phyloP scores from a whole-genome alignment of 2,329 filamentous ascomycete species.

The Beauveria sp. region DNA sequence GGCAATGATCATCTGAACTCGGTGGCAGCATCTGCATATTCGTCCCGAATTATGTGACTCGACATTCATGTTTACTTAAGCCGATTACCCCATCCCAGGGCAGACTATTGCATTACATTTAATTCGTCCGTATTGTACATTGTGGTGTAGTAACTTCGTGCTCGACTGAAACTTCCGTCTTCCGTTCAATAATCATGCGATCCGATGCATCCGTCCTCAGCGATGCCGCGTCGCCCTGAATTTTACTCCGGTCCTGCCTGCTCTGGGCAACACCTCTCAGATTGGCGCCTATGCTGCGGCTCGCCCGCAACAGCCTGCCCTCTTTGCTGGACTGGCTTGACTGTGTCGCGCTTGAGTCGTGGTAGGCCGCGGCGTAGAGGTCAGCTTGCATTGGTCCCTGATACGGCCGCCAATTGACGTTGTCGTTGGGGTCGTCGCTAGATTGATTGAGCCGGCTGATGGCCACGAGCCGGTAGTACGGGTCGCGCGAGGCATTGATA shows the following conservation, averaged over 20 bases:
- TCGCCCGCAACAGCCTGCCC: background rate
- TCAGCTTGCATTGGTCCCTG: background rate
- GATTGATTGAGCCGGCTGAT: background rate
- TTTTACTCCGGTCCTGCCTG: background rate
- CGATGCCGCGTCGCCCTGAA: background rate
- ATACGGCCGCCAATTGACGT: constrained; percentile 6
- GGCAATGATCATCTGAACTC: too few relatives aligned
- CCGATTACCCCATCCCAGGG: too few relatives aligned
- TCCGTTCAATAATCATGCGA: constrained; percentile 6
- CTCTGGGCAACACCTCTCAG: background rate
- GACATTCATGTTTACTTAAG: too few relatives aligned
- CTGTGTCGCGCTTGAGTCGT: background rate
- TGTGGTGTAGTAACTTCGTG: background rate
- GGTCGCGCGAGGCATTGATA: background rate
- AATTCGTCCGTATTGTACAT: background rate
- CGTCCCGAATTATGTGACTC: too few relatives aligned
- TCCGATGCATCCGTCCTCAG: constrained; percentile 1
- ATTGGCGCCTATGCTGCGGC: background rate
- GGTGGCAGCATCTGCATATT: too few relatives aligned
- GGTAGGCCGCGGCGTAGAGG: background rate
- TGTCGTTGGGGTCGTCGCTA: background rate
- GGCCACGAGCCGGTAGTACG: constrained; percentile 11
- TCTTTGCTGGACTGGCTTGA: background rate
- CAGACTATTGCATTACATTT: too few relatives aligned
- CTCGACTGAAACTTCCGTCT: constrained; percentile 1